Conservation (phyloP, 2,329 filamentous ascomycete species). For the Curvularia sp. region DNA sequence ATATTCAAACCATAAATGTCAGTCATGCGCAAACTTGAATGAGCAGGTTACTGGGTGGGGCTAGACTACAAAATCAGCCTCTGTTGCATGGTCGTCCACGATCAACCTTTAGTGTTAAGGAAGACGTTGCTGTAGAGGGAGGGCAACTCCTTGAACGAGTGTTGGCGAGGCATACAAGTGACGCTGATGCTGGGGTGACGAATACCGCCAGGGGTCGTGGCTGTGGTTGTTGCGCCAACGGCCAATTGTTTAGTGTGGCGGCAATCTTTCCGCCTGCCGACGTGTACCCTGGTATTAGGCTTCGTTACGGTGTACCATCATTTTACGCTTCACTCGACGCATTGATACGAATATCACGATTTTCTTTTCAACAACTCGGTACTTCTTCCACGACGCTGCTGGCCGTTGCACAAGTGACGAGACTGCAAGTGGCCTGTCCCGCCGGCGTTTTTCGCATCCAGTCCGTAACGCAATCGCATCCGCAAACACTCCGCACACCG, state of each 20-base stretch:
- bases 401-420: not conserved
- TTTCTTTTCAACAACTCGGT: not conserved
- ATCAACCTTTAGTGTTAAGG: too few relatives aligned
- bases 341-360: slow-evolving; percentile 17
- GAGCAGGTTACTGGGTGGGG: not conserved
- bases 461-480: not conserved
- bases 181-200: not conserved
- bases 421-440: not conserved
- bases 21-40: not conserved
- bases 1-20: not conserved
- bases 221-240: slow-evolving; percentile 18
- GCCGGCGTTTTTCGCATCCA: not conserved
- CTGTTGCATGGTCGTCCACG: not conserved
- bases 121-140: too few relatives aligned
- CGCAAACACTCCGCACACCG: slow-evolving; percentile 1
- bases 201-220: not conserved
- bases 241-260: slow-evolving; percentile 15
- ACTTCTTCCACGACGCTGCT: not conserved
- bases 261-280: slow-evolving; percentile 16
- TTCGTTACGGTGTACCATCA: slow-evolving; percentile 1
- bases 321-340: slow-evolving; percentile 6
- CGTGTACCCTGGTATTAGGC: slow-evolving; percentile 2
- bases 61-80: not conserved
- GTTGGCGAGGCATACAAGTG: not conserved
- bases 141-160: too few relatives aligned